Evolutionary conservation across 2,329 filamentous ascomycete species (phyloP).

Genomic region (Sporothrix luriei): DNA sequence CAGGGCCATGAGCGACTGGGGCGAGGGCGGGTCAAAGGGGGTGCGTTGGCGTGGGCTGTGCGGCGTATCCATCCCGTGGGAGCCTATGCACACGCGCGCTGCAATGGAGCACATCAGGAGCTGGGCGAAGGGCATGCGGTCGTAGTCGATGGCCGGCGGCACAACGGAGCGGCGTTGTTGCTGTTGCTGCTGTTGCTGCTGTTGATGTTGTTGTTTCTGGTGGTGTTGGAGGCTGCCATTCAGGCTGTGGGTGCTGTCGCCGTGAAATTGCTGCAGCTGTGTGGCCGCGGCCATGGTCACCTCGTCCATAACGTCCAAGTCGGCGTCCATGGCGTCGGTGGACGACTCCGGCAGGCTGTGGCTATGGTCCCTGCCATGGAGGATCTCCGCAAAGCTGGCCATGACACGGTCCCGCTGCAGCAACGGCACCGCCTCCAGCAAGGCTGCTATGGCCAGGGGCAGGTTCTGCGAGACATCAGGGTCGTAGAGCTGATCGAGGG

Average conservation of each 20-base stretch:
- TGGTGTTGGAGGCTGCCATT: background rate
- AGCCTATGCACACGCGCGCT: background rate
- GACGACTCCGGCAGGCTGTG: background rate
- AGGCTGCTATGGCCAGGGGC: background rate
- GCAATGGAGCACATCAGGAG: constrained; percentile 6
- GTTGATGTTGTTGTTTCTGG: background rate
- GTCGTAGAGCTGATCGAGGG: background rate
- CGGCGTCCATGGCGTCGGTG: background rate
- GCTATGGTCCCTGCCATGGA: background rate
- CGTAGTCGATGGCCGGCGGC: background rate
- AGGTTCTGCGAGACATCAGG: constrained; percentile 11
- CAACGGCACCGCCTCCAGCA: background rate
- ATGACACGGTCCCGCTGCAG: background rate
- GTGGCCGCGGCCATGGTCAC: constrained; percentile 8
- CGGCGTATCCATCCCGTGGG: background rate
- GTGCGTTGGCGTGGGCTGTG: background rate
- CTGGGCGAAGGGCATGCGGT: background rate
- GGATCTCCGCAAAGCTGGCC: background rate
- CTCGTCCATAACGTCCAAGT: constrained; percentile 7
- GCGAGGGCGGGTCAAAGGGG: constrained; percentile 16
- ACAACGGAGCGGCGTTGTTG: background rate
- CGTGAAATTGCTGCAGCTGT: background rate
- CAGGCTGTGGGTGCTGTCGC: background rate
- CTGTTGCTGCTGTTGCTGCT: background rate
- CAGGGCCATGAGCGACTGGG: background rate